A percentile compares a stretch with the other conserved stretches of the same genome.
phyloP scores from a whole-genome alignment of 306 rosid genomes.

The Coriaria nepalensis region DNA sequence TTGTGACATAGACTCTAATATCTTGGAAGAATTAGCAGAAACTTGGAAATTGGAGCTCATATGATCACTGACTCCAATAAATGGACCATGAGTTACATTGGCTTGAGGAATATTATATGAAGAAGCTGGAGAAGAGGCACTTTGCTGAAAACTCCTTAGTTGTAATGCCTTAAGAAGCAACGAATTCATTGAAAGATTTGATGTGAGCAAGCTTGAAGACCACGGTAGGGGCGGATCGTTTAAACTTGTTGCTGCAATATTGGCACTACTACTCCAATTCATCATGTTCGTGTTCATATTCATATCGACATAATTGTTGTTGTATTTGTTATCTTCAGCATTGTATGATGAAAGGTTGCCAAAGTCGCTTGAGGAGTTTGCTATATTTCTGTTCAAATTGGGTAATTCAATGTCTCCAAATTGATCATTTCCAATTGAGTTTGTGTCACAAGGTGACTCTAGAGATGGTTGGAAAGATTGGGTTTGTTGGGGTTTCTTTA shows the following conservation, averaged over 20 bases:
- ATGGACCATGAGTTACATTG: conserved; percentile 24
- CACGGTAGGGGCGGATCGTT: conserved; percentile 32
- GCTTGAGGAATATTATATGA: conserved; percentile 22
- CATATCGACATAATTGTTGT: conserved; percentile 23
- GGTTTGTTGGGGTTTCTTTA: conserved; percentile 48
- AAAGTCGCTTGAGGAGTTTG: conserved; percentile 31
- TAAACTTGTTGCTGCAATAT: not conserved
- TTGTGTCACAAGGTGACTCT: conserved; percentile 59
- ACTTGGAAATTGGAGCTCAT: conserved; percentile 32
- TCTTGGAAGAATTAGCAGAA: conserved; percentile 42
- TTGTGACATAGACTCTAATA: conserved; percentile 21
- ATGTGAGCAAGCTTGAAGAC: conserved; percentile 36
- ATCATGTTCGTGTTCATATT: conserved; percentile 34
- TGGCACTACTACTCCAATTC: conserved; percentile 35
- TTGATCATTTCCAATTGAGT: conserved; percentile 44
- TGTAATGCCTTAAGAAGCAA: conserved; percentile 85
- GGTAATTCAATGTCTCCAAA: conserved; percentile 57
- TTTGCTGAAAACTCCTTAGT: conserved; percentile 47
- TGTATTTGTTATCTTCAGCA: conserved; percentile 8
- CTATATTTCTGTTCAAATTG: conserved; percentile 21
- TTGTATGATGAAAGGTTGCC: conserved; percentile 25
- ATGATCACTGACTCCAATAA: conserved; percentile 26
- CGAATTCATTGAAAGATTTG: conserved; percentile 49
- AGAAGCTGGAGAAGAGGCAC: conserved; percentile 10
- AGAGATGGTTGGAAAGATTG: conserved; percentile 38